Evolutionary conservation across 495 filamentous ascomycete genomes (phyloP).

Genomic region (Lasiosphaeriaceae sp.): DNA sequence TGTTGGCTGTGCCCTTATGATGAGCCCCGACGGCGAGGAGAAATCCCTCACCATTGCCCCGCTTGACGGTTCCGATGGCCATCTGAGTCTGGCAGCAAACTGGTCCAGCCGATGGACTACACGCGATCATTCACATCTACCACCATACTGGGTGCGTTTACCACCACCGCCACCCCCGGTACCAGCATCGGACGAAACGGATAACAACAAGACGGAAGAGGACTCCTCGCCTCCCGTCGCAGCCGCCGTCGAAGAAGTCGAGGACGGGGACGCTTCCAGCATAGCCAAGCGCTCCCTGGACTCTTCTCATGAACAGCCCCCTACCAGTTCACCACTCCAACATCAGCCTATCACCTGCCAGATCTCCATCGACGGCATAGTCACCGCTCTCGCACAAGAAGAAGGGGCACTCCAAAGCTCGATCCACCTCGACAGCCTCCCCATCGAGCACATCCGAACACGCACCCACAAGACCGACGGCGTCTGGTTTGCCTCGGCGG

Average conservation of each 20-base stretch:
- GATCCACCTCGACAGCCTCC: constrained; percentile 32
- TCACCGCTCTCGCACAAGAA: constrained; percentile 35
- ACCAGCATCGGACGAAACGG: not conserved
- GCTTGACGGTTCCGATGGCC: constrained; percentile 59
- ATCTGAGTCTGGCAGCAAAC: constrained; percentile 51
- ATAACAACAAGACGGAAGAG: not conserved
- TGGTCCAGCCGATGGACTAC: constrained; percentile 59
- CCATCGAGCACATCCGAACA: constrained; percentile 40
- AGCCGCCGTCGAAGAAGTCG: not conserved
- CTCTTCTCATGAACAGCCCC: constrained; percentile 26
- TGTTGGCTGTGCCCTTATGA: constrained; percentile 54
- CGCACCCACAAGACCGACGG: constrained; percentile 32
- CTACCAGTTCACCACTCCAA: not conserved
- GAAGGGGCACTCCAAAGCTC: constrained; percentile 19
- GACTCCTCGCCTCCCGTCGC: not conserved
- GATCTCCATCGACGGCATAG: constrained; percentile 39
- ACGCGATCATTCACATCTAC: constrained; percentile 48
- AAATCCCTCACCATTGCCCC: constrained; percentile 53
- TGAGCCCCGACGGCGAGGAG: constrained; percentile 48
- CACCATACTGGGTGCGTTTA: constrained; percentile 60
- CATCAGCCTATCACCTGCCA: constrained; percentile 40
- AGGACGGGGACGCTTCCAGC: constrained; percentile 14
- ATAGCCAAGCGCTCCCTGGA: constrained; percentile 34
- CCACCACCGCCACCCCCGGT: constrained; percentile 24
- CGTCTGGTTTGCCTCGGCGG: constrained; percentile 55